Percentiles rank a stretch among this genome's conserved stretches.
Evolutionary conservation across 2,329 filamentous ascomycete genomes (phyloP).

Genomic region (Cylindrodendrum hubeiense): DNA sequence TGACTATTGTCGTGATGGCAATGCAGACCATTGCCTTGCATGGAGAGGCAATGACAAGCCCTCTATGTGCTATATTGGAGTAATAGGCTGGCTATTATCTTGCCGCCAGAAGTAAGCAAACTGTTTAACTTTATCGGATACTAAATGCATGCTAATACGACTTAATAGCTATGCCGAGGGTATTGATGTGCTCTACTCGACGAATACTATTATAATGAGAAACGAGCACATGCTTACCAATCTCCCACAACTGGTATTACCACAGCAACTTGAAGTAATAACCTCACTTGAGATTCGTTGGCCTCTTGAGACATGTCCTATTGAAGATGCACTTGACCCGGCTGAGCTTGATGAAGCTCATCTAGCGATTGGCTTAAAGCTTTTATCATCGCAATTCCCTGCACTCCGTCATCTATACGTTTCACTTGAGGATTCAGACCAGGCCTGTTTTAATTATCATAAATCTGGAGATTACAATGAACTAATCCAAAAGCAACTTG

Average conservation of each 20-base stretch:
- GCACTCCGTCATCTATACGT: neutral
- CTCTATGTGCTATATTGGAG: slow-evolving; percentile 2
- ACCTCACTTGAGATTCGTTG: slow-evolving; percentile 11
- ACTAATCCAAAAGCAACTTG: neutral
- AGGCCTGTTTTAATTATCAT: neutral
- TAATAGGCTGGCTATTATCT: slow-evolving; percentile 22
- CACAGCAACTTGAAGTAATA: slow-evolving; percentile 8
- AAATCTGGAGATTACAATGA: neutral
- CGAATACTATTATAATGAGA: slow-evolving; percentile 9
- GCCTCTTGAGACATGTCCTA: neutral
- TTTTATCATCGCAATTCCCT: neutral
- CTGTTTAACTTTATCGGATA: neutral
- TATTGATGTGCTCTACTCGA: slow-evolving; percentile 13
- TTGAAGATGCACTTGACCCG: neutral
- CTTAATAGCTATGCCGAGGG: slow-evolving; percentile 12
- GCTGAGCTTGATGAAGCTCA: neutral
- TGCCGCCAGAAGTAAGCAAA: slow-evolving; percentile 21
- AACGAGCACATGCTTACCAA: slow-evolving; percentile 3
- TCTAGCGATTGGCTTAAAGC: neutral
- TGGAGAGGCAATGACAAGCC: neutral
- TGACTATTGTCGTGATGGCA: neutral
- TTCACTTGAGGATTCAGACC: slow-evolving; percentile 5
- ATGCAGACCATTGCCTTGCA: neutral
- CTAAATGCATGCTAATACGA: neutral
- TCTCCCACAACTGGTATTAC: slow-evolving; percentile 1